A percentile compares a stretch with the other conserved stretches of the same genome.
phyloP scores from a whole-genome alignment of 192 early-diverging fungal species.

The Backusella liffmaniae region DNA sequence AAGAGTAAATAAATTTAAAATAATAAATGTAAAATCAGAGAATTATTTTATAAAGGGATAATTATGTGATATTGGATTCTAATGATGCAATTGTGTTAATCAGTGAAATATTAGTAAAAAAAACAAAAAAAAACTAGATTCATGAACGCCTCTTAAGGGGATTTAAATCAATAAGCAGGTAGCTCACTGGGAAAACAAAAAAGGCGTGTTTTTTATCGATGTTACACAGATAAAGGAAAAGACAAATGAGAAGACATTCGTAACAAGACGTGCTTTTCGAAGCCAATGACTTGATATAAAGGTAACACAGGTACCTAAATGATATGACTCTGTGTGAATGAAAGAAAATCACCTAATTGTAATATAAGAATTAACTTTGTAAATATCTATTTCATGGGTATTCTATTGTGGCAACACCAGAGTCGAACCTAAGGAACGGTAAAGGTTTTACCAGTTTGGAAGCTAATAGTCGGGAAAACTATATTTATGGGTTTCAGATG shows the following conservation, averaged over 20 bases:
- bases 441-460: too few relatives aligned
- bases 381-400: too few relatives aligned
- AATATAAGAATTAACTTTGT: neutral
- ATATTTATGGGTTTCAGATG: too few relatives aligned
- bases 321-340: neutral
- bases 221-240: neutral
- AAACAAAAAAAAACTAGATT: neutral
- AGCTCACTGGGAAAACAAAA: neutral
- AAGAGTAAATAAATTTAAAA: neutral
- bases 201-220: neutral
- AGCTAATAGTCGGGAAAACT: too few relatives aligned
- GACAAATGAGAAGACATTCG: neutral
- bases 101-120: neutral
- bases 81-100: neutral
- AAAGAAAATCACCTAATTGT: neutral
- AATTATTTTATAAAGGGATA: neutral
- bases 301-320: neutral
- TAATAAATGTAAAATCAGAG: neutral
- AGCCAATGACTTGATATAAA: neutral
- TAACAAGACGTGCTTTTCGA: neutral
- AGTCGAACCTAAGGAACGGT: too few relatives aligned
- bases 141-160: neutral
- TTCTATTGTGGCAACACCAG: too few relatives aligned
- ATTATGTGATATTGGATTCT: neutral
- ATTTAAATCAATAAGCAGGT: neutral